Evolutionary conservation across 164 flowering plant genomes (phyloP), one percentile per base, ranked within the genome.

Genomic region (Macadamia tetraphylla): DNA sequence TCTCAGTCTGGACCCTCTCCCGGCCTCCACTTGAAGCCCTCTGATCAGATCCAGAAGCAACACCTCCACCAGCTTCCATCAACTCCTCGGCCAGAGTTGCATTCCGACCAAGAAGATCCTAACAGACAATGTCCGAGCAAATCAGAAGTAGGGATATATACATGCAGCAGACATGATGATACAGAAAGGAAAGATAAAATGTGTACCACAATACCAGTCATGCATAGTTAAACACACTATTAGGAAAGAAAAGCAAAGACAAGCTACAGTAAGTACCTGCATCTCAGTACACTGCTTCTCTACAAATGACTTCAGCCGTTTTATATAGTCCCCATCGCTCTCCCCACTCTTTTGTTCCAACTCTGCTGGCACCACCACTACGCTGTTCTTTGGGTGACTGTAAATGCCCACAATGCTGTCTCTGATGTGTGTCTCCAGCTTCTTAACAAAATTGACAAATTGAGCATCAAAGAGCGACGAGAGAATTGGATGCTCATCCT

Each of bases 61-160:
- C 75, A 48, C 74, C 76, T 13, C 88, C 86, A 43, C 89, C 89
- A 6, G 81, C 79, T 76, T 72, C 85, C n/a, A 91, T 84, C 64
- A 92, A 71, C 67, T 89, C 92, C 82, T 92, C 98, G 1, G 97
- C 98, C 72, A 91, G 74, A 67, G 79, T 78, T 40, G 99, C 89
- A 81, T 92, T 92, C 6, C 96, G 87, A 57, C 81, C 87, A 74
- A 92, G 89, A 69, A 94, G 97, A 63, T 88, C 93, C 99, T 94
- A 55, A 15, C 23, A 71, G 60, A 3, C 40, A 5, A 35, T 51
- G 43, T 10, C 18, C 63, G 53, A 66, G n/a, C 57, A 64, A 40
- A 9, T 32, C 3, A 48, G 63, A 13, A 60, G 12, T 29, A 4
- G 7, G 59, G 12, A 35, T 42, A 62, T 40, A 35, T 30, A 53